phyloP scores from a whole-genome alignment of 495 filamentous ascomycete genomes.

The Glonium stellatum region DNA sequence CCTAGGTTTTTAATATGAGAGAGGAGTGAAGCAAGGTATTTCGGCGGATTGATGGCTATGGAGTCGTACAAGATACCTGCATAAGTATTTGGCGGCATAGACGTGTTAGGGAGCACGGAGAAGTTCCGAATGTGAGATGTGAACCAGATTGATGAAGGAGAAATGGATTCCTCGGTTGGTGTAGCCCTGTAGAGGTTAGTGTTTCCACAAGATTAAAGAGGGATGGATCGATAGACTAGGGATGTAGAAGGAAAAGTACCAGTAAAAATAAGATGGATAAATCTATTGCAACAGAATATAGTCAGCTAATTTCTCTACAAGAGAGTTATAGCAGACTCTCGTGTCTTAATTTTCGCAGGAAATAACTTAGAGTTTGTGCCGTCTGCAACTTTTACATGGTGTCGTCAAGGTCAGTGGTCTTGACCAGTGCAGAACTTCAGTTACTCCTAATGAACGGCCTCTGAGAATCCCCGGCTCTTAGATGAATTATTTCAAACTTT shows the following conservation, averaged over 20 bases:
- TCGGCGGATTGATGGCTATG: conserved; percentile 13
- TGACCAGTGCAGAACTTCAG: no score
- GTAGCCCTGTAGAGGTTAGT: conserved; percentile 1
- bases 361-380: no score
- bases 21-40: conserved; percentile 9
- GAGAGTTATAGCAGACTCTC: not conserved
- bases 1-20: conserved; percentile 7
- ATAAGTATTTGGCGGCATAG: not conserved
- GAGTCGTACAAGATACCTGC: not conserved
- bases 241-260: not conserved
- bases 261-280: conserved; percentile 3
- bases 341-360: no score
- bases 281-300: not conserved
- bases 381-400: no score
- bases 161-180: not conserved
- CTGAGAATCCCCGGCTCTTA: no score
- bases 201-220: no score
- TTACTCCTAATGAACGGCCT: no score
- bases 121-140: conserved; percentile 5
- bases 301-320: not conserved
- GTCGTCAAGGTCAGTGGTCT: no score
- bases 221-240: not conserved
- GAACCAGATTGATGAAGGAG: conserved; percentile 11
- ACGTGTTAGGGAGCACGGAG: not conserved
- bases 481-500: no score